Conservation (phyloP, 1,139 yeast species). For the Pichia sp. region DNA sequence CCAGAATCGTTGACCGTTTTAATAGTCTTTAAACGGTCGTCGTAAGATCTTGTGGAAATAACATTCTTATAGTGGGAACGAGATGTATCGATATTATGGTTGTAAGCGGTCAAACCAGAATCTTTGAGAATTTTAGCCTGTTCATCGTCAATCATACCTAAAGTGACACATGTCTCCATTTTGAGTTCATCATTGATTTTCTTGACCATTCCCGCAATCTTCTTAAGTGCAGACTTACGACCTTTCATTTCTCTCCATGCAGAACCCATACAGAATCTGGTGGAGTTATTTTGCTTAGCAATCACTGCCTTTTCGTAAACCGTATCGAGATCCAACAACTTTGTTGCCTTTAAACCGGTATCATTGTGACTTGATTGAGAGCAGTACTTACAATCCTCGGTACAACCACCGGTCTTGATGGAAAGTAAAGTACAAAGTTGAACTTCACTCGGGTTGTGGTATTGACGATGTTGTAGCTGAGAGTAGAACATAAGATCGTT, state of each 20-base stretch:
- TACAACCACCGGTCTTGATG: constrained; percentile 75
- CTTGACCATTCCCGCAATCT: constrained; percentile 58
- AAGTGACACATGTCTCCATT: constrained; percentile 73
- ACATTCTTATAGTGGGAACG: constrained; percentile 69
- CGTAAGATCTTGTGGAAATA: constrained; percentile 61
- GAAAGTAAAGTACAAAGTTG: constrained; percentile 71
- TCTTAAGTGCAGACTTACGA: constrained; percentile 58
- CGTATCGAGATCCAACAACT: constrained; percentile 50
- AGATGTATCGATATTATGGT: constrained; percentile 76
- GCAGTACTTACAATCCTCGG: constrained; percentile 78
- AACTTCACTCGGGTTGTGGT: constrained; percentile 62
- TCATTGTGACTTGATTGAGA: constrained; percentile 65
- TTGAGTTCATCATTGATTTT: constrained; percentile 53
- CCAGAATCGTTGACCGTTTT: constrained; percentile 60
- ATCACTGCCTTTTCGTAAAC: constrained; percentile 57
- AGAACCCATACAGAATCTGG: constrained; percentile 81
- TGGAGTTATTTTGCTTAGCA: constrained; percentile 66
- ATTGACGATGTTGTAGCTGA: constrained; percentile 57
- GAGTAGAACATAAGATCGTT: constrained; percentile 57
- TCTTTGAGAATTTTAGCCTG: constrained; percentile 54
- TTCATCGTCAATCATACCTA: constrained; percentile 64
- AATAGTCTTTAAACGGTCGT: constrained; percentile 63
- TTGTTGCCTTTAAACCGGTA: constrained; percentile 66
- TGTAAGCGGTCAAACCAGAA: constrained; percentile 77
- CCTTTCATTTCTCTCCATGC: constrained; percentile 88